A percentile compares a stretch with the other conserved stretches of the same genome.
Evolutionary conservation across 495 filamentous ascomycete genomes (phyloP).

Genomic region (Parathielavia hyrcaniae): DNA sequence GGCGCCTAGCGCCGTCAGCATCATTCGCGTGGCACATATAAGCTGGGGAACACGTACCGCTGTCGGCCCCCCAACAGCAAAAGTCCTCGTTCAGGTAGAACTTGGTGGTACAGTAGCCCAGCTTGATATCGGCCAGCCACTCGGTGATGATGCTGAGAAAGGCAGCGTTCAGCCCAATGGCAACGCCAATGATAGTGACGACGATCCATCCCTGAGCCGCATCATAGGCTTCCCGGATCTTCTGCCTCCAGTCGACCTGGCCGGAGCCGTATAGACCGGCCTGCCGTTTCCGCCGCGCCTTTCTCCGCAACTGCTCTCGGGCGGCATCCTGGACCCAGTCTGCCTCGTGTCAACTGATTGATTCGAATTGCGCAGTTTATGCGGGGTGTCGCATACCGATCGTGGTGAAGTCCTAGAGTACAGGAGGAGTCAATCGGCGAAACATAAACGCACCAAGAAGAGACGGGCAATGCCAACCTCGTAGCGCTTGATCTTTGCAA

Average conservation of each 20-base stretch:
- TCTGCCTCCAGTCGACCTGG: constrained; percentile 71
- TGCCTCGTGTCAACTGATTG: constrained; percentile 23
- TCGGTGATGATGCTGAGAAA: constrained; percentile 95
- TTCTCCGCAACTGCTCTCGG: constrained; percentile 76
- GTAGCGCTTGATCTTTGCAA: constrained; percentile 95
- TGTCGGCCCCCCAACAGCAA: constrained; percentile 96
- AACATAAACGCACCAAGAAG: neutral
- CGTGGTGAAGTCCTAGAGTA: constrained; percentile 67
- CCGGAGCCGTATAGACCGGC: constrained; percentile 71
- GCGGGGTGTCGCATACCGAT: constrained; percentile 52
- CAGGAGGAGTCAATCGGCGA: constrained; percentile 10
- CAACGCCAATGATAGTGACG: constrained; percentile 84
- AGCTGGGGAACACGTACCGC: constrained; percentile 46
- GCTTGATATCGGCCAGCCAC: constrained; percentile 93
- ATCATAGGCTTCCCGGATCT: constrained; percentile 81
- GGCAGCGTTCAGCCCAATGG: constrained; percentile 88
- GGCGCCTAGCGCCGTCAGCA: constrained; percentile 45
- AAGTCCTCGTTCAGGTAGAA: constrained; percentile 98
- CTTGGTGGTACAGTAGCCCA: constrained; percentile 85
- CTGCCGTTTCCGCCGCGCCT: constrained; percentile 64
- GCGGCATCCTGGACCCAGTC: constrained; percentile 99
- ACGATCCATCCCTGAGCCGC: constrained; percentile 98
- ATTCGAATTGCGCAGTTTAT: neutral
- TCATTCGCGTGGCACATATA: neutral
- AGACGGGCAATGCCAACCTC: constrained; percentile 48